These are phyloP conservation scores for Tylopilus vinaceipallidus DNA, from an alignment of 768 basidiomycete genomes.

Conservation along the genomic window DNA sequence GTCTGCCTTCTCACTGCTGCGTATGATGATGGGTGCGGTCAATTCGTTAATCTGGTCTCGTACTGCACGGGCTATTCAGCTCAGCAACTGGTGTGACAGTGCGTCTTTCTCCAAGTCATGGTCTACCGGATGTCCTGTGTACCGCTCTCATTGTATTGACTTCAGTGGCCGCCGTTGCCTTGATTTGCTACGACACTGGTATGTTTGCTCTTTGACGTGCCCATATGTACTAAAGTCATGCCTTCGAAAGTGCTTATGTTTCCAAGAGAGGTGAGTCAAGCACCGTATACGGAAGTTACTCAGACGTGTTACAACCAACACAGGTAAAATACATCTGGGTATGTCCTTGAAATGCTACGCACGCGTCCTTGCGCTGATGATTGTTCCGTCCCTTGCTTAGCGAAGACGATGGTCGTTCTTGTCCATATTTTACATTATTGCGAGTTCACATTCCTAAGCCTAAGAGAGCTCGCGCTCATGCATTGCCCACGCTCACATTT, in stretches of 20 bases:
- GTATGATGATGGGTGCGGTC: slow-evolving; percentile 8
- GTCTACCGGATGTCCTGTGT: neutral
- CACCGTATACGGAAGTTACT: neutral
- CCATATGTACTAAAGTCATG: neutral
- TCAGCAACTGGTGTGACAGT: slow-evolving; percentile 17
- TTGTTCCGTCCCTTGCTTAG: neutral
- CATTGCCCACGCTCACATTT: neutral
- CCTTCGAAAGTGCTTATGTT: slow-evolving; percentile 17
- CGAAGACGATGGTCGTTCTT: slow-evolving; percentile 9
- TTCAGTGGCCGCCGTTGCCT: slow-evolving; percentile 14
- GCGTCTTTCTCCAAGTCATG: neutral
- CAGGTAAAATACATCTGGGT: slow-evolving; percentile 24
- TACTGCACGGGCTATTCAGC: slow-evolving; percentile 9
- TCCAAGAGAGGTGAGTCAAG: slow-evolving; percentile 18
- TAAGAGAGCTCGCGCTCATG: neutral
- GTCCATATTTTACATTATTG: slow-evolving; percentile 19
- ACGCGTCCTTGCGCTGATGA: neutral
- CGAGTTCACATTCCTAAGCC: neutral
- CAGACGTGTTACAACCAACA: neutral
- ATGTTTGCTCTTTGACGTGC: too few relatives aligned
- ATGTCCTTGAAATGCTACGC: neutral
- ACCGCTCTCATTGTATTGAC: neutral
- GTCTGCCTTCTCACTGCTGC: neutral
- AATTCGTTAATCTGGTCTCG: slow-evolving; percentile 9
- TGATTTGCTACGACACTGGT: slow-evolving; percentile 19